Evolutionary conservation across 768 basidiomycete genomes (phyloP).

Genomic region (Leucocoprinus birnbaumii): DNA sequence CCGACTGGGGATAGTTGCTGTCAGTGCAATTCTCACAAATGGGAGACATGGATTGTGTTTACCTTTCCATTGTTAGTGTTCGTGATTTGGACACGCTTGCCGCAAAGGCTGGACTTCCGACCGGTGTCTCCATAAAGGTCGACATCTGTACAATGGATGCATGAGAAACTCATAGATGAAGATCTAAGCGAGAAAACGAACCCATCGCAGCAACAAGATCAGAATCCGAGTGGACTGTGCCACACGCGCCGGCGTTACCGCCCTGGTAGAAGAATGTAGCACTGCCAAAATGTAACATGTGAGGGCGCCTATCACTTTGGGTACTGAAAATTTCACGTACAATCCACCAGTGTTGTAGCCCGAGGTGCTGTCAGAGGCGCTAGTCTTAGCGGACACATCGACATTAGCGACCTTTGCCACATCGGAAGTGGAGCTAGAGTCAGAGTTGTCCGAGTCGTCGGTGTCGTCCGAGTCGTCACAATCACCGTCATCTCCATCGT

Average conservation of each 20-base stretch:
- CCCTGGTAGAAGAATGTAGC: constrained; percentile 72
- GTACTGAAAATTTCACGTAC: constrained; percentile 29
- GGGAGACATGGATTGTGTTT: constrained; percentile 7
- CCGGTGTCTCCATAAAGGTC: constrained; percentile 48
- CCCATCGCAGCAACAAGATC: constrained; percentile 64
- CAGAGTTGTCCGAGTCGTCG: constrained; percentile 10
- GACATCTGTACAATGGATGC: constrained; percentile 38
- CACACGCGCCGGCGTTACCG: constrained; percentile 80
- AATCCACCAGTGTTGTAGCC: constrained; percentile 37
- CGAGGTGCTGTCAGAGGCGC: constrained; percentile 12
- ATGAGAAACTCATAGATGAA: neutral
- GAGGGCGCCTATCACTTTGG: neutral
- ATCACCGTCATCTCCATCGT: constrained; percentile 29
- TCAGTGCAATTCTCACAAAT: neutral
- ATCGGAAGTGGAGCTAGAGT: constrained; percentile 16
- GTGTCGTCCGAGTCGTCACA: constrained; percentile 24
- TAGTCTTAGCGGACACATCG: neutral
- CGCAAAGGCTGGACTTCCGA: constrained; percentile 57
- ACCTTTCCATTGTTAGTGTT: constrained; percentile 58
- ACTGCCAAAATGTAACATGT: constrained; percentile 27
- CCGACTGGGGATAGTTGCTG: constrained; percentile 24
- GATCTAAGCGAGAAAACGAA: constrained; percentile 22
- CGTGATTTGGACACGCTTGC: constrained; percentile 57
- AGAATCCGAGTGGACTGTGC: constrained; percentile 51
- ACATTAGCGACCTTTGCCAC: constrained; percentile 13